A percentile compares a stretch with the other conserved stretches of the same genome.
Evolutionary conservation across 2,329 filamentous ascomycete genomes (phyloP).

Genomic region (Pseudogymnoascus sp.): DNA sequence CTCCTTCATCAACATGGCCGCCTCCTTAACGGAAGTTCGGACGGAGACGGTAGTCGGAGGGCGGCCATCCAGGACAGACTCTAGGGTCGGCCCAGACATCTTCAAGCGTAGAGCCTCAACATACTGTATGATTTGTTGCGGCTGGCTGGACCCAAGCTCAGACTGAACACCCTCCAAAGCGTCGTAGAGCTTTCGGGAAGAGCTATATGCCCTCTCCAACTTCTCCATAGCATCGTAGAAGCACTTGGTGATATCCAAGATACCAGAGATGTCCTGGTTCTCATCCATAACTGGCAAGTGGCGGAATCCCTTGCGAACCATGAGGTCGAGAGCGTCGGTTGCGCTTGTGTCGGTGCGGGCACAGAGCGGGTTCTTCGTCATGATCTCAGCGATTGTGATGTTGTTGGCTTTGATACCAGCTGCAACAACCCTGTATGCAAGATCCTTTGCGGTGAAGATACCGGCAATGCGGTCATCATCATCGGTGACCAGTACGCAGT

Average conservation of each 20-base stretch:
- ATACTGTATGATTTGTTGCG: constrained; percentile 97
- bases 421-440: constrained; percentile 93
- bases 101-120: constrained; percentile 90
- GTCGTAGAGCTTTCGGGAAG: constrained; percentile 96
- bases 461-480: constrained; percentile 96
- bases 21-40: constrained; percentile 90
- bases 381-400: constrained; percentile 94
- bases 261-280: constrained; percentile 97
- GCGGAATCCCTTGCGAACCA: constrained; percentile 97
- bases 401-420: constrained; percentile 79
- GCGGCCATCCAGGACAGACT: constrained; percentile 84
- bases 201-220: constrained; percentile 92
- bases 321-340: constrained; percentile 91
- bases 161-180: constrained; percentile 96
- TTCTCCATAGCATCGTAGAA: constrained; percentile 99
- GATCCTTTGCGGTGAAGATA: constrained; percentile 98
- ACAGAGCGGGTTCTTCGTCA: constrained; percentile 99
- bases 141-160: constrained; percentile 88
- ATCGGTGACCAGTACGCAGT: constrained; percentile 95
- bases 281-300: constrained; percentile 99
- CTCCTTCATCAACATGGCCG: constrained; percentile 93
- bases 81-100: constrained; percentile 95
- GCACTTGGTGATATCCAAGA: constrained; percentile 97
- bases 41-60: constrained; percentile 94
- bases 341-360: constrained; percentile 96